Evolutionary conservation across 805 yeast genomes (phyloP), one percentile per base, ranked within the genome.

Genomic region (Candida nitratophila): DNA sequence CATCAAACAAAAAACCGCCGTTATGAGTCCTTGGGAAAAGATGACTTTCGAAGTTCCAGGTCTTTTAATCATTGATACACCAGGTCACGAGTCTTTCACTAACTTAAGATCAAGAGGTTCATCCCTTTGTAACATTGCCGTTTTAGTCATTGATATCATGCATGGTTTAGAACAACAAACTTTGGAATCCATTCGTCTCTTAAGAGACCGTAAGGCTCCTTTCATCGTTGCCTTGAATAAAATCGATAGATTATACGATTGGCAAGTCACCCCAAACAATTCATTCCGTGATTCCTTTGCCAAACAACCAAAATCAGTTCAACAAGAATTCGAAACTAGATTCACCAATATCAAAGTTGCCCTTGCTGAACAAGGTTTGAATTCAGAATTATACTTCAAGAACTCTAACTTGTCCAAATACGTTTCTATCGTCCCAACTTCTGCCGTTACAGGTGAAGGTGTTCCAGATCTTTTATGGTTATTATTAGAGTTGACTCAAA

Each of bases 401-500:
- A 93, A 93, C 77, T 86, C 84, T 67, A 93, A 91, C 71, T 71
- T 91, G 77, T 71, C 97, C 45, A 88, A 89, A 65, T 88, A 83
- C 60, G 99, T 93, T 44, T 89, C 97, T 32, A 85, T 93, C 57
- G 96, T 93, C 38, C 99, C 99, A 56, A 93, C 99, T 17, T 91
- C 98, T 50, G 99, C 99, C 44, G 95, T 90, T 38, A 90, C 97
- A 14, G 99, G 99, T 66, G 99, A 93, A 71, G 99, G 99, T 86
- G 95, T 93, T 56, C 99, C 99, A 41, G 99, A 93, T 79, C 76
- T 93, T 71, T 79, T 93, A 61, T 89, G 96, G 91, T 77, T 93
- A 66, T 73, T 93, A 61, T 76, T 93, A 57, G 98, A 93, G 68
- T 78, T 93, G 59, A 93, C 99, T 15, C 98, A 93, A 71, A 86